These are phyloP conservation scores for Friedmanniomyces simplex DNA, from an alignment of 495 filamentous ascomycete species.

Conservation along the genomic window DNA sequence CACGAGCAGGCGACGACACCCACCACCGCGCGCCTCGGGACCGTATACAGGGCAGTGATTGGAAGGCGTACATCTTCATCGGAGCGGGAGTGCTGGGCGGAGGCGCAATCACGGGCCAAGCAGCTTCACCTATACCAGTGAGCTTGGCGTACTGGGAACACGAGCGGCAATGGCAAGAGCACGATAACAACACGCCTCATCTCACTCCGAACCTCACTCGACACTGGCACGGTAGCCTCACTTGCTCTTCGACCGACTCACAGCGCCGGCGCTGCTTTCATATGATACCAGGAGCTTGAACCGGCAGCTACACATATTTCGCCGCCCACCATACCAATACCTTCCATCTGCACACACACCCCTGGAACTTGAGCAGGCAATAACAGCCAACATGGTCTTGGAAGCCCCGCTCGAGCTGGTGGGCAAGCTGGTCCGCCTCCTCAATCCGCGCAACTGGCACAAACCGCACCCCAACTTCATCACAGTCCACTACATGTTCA, in stretches of 20 bases:
- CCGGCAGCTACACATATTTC: background rate
- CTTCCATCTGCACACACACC: background rate
- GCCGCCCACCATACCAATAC: background rate
- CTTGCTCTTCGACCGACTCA: background rate
- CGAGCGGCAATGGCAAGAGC: background rate
- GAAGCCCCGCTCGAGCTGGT: background rate
- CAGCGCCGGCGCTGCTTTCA: background rate
- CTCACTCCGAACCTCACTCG: background rate
- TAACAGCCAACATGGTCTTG: background rate
- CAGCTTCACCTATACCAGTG: background rate
- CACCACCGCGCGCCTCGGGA: no score
- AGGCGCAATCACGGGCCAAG: background rate
- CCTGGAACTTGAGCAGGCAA: no score
- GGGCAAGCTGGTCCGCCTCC: background rate
- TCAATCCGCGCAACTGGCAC: constrained; percentile 39
- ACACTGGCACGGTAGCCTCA: background rate
- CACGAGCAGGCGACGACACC: no score
- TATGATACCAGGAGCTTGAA: background rate
- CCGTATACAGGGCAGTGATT: no score
- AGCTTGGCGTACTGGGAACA: background rate
- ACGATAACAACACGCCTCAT: background rate
- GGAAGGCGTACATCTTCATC: no score
- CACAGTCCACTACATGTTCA: constrained; percentile 73
- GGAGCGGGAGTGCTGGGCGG: background rate
- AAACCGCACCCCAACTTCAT: constrained; percentile 59